Evolutionary conservation across 805 yeast genomes (phyloP).

Genomic region (Gaillardinia entomophila): DNA sequence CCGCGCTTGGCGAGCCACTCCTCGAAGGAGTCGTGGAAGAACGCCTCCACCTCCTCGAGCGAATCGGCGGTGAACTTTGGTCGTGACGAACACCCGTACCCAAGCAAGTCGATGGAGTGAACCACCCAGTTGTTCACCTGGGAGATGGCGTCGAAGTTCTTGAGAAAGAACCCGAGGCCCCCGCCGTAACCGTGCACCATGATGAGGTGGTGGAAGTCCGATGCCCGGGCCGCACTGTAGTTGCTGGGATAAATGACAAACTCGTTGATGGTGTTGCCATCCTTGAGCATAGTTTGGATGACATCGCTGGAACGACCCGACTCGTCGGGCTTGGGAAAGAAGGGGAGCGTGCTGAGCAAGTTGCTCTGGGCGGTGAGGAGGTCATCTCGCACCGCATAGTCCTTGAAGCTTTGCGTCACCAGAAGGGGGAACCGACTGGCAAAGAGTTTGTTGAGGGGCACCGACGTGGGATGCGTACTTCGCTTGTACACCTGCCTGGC

Average conservation of each 20-base stretch:
- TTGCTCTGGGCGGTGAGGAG: slow-evolving; percentile 43
- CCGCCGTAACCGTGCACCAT: slow-evolving; percentile 44
- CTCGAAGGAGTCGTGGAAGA: slow-evolving; percentile 61
- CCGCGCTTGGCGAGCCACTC: slow-evolving; percentile 55
- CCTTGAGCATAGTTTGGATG: slow-evolving; percentile 21
- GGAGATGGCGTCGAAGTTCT: slow-evolving; percentile 26
- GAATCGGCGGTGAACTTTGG: slow-evolving; percentile 56
- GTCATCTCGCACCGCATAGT: slow-evolving; percentile 37
- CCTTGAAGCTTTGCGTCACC: slow-evolving; percentile 45
- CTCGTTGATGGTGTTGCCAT: slow-evolving; percentile 32
- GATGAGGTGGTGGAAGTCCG: slow-evolving; percentile 20
- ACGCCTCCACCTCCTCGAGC: slow-evolving; percentile 48
- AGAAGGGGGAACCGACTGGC: slow-evolving; percentile 55
- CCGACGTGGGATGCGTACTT: slow-evolving; percentile 64
- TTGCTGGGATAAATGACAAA: slow-evolving; percentile 33
- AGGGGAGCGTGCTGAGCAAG: slow-evolving; percentile 40
- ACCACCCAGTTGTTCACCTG: slow-evolving; percentile 52
- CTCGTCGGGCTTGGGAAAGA: slow-evolving; percentile 32
- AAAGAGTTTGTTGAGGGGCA: slow-evolving; percentile 51
- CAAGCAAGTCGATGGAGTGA: slow-evolving; percentile 83
- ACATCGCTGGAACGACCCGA: slow-evolving; percentile 26
- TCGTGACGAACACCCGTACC: slow-evolving; percentile 86
- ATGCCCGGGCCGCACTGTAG: slow-evolving; percentile 12
- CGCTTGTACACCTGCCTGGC: slow-evolving; percentile 29
- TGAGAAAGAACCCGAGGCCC: slow-evolving; percentile 39